These are phyloP conservation scores for Trichoderma atroviride DNA, from an alignment of 2,329 filamentous ascomycete species.

Conservation along the genomic window DNA sequence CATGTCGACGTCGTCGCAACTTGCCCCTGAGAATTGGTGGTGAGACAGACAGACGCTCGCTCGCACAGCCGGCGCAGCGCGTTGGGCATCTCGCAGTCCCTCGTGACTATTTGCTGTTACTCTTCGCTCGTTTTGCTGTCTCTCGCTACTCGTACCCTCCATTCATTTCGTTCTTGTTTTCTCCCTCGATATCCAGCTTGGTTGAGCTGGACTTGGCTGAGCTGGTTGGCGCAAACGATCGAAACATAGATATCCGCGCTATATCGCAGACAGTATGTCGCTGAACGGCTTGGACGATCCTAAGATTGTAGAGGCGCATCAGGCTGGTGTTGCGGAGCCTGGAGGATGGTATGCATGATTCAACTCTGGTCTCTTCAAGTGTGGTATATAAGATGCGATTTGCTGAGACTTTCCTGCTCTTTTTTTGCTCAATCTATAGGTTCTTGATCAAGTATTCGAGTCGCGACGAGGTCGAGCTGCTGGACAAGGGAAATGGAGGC, in stretches of 20 bases:
- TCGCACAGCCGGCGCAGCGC: conserved; percentile 26
- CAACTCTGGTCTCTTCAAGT: neutral
- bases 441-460: conserved; percentile 90
- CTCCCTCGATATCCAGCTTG: neutral
- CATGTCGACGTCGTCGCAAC: conserved; percentile 23
- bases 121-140: neutral
- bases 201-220: conserved; percentile 22
- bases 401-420: conserved; percentile 30
- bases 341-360: conserved; percentile 80
- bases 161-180: neutral
- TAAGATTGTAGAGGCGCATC: conserved; percentile 81
- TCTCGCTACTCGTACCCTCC: conserved; percentile 9
- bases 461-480: conserved; percentile 82
- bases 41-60: conserved; percentile 10
- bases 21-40: conserved; percentile 26
- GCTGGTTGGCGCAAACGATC: conserved; percentile 15
- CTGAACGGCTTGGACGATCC: conserved; percentile 89
- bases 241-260: neutral
- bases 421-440: conserved; percentile 55
- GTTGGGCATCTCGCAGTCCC: conserved; percentile 8
- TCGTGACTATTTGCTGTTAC: conserved; percentile 7
- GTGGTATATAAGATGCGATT: conserved; percentile 1
- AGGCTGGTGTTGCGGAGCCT: conserved; percentile 75
- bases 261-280: conserved; percentile 66
- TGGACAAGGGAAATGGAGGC: conserved; percentile 76